A percentile compares a stretch with the other conserved stretches of the same genome.
These are phyloP conservation scores for Hypoxylon fragiforme DNA, from an alignment of 495 filamentous ascomycete species.

Conservation along the genomic window DNA sequence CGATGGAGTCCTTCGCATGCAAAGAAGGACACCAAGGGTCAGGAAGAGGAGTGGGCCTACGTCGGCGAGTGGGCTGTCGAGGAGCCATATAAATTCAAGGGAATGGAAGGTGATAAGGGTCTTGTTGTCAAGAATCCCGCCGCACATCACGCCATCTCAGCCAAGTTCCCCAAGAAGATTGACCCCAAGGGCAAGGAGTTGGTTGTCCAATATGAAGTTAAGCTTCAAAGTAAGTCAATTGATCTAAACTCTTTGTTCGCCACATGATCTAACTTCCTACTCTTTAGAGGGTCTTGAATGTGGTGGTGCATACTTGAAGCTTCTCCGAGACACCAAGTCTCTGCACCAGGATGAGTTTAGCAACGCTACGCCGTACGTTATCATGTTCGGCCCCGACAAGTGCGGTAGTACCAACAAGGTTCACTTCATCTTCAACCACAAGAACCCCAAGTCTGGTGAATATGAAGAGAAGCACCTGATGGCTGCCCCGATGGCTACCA, in stretches of 20 bases:
- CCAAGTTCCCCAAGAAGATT: slow-evolving; percentile 96
- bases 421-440: slow-evolving; percentile 99
- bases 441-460: slow-evolving; percentile 99
- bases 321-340: slow-evolving; percentile 95
- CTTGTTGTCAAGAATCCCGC: slow-evolving; percentile 96
- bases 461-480: slow-evolving; percentile 99
- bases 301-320: slow-evolving; percentile 99
- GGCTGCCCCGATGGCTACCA: slow-evolving; percentile 79
- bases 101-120: slow-evolving; percentile 94
- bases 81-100: slow-evolving; percentile 90
- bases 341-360: slow-evolving; percentile 98
- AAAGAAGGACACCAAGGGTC: slow-evolving; percentile 78
- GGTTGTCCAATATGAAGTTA: slow-evolving; percentile 99
- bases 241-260: slow-evolving; percentile 21
- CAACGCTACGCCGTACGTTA: slow-evolving; percentile 94
- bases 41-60: slow-evolving; percentile 96
- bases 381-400: slow-evolving; percentile 99
- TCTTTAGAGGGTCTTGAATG: slow-evolving; percentile 86
- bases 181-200: slow-evolving; percentile 96
- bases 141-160: slow-evolving; percentile 98
- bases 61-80: slow-evolving; percentile 96
- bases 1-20: slow-evolving; percentile 94
- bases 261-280: slow-evolving; percentile 24
- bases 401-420: slow-evolving; percentile 99
- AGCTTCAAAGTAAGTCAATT: slow-evolving; percentile 84